Percentiles rank a stretch among this genome's conserved stretches.
phyloP scores from a whole-genome alignment of 306 rosid genomes.

The Quercus engelmannii region DNA sequence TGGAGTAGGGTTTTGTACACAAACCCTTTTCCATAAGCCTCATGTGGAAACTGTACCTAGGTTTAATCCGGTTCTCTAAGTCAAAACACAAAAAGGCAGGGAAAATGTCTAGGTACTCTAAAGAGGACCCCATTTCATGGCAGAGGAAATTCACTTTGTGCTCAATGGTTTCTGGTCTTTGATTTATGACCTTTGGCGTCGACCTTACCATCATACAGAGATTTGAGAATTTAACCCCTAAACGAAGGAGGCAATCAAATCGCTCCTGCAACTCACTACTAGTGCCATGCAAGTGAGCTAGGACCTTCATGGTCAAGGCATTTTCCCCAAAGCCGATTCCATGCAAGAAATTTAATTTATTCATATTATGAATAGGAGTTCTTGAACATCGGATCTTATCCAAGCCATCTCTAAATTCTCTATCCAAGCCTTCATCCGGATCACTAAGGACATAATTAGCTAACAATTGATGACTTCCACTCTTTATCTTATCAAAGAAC shows the following conservation, averaged over 20 bases:
- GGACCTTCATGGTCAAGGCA: slow-evolving; percentile 44
- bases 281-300: slow-evolving; percentile 50
- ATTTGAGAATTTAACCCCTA: slow-evolving; percentile 58
- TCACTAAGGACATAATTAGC: slow-evolving; percentile 30
- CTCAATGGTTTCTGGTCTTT: slow-evolving; percentile 50
- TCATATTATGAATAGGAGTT: slow-evolving; percentile 41
- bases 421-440: slow-evolving; percentile 38
- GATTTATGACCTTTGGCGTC: slow-evolving; percentile 59
- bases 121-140: slow-evolving; percentile 48
- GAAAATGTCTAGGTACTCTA: slow-evolving; percentile 41
- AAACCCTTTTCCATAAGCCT: slow-evolving; percentile 63
- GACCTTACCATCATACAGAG: slow-evolving; percentile 44
- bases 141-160: slow-evolving; percentile 53
- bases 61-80: slow-evolving; percentile 72
- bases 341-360: slow-evolving; percentile 63
- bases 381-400: slow-evolving; percentile 38
- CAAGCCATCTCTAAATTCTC: slow-evolving; percentile 33
- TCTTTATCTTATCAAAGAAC: slow-evolving; percentile 54
- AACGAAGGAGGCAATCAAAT: slow-evolving; percentile 52
- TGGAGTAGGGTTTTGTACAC: slow-evolving; percentile 39
- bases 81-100: slow-evolving; percentile 62
- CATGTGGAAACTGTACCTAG: slow-evolving; percentile 57
- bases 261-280: slow-evolving; percentile 42
- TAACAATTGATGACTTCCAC: slow-evolving; percentile 47
- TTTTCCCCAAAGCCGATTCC: slow-evolving; percentile 78